These are phyloP conservation scores for Xerocomus amazonicus DNA, from an alignment of 1,284 basidiomycete genomes.

Conservation along the genomic window DNA sequence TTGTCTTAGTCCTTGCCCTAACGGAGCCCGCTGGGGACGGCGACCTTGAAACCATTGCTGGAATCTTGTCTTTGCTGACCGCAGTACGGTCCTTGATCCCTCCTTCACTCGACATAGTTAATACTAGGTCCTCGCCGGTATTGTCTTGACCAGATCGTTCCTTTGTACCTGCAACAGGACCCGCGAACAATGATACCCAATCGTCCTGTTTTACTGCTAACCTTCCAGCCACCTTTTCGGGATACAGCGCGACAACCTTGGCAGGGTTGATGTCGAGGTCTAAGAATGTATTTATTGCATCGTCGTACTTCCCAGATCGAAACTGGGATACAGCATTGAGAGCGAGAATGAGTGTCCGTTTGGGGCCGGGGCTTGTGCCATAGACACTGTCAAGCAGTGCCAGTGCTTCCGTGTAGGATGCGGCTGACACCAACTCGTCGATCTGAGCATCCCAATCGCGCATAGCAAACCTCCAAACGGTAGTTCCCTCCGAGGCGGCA, in stretches of 20 bases:
- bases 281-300: slow-evolving; percentile 85
- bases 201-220: slow-evolving; percentile 63
- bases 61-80: slow-evolving; percentile 24
- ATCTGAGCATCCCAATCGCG: slow-evolving; percentile 78
- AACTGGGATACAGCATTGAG: slow-evolving; percentile 80
- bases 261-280: slow-evolving; percentile 90
- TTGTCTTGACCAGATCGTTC: slow-evolving; percentile 8
- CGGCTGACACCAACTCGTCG: slow-evolving; percentile 75
- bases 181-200: slow-evolving; percentile 90
- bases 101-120: slow-evolving; percentile 27
- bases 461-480: slow-evolving; percentile 75
- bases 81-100: slow-evolving; percentile 9
- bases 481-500: slow-evolving; percentile 63
- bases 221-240: slow-evolving; percentile 76
- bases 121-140: slow-evolving; percentile 29
- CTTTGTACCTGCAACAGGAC: slow-evolving; percentile 41
- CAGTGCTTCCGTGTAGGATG: slow-evolving; percentile 78
- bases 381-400: slow-evolving; percentile 62
- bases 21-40: slow-evolving; percentile 46
- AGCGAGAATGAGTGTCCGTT: slow-evolving; percentile 57
- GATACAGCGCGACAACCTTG: slow-evolving; percentile 89
- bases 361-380: slow-evolving; percentile 41
- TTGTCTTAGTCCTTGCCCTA: slow-evolving; percentile 48
- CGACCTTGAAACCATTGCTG: slow-evolving; percentile 32
- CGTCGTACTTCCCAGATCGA: slow-evolving; percentile 61